phyloP scores from a whole-genome alignment of 495 filamentous ascomycete genomes.

The Neurospora sp. region DNA sequence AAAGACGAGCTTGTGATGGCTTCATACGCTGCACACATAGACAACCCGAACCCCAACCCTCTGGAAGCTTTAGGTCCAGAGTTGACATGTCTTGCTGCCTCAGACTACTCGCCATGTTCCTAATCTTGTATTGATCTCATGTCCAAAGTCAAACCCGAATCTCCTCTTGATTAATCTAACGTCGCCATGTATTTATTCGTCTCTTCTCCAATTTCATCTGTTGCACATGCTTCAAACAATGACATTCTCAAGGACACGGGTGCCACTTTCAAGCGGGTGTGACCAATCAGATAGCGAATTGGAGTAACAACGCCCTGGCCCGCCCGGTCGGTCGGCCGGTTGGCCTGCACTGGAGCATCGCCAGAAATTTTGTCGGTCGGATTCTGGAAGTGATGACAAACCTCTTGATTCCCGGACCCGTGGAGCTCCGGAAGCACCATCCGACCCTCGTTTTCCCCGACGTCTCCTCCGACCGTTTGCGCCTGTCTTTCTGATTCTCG shows the following conservation, averaged over 20 bases:
- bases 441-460: slow-evolving; percentile 9
- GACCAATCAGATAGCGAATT: not conserved
- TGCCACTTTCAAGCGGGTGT: not conserved
- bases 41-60: not conserved
- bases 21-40: not conserved
- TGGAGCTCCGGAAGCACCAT: slow-evolving; percentile 5
- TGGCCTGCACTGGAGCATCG: slow-evolving; percentile 2
- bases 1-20: not conserved
- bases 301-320: not conserved
- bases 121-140: not conserved
- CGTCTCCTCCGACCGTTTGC: not conserved
- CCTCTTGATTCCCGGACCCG: slow-evolving; percentile 2
- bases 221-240: not conserved
- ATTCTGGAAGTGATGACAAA: slow-evolving; percentile 16
- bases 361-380: slow-evolving; percentile 18
- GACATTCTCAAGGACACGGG: not conserved
- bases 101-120: not conserved
- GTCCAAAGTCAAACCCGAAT: not conserved
- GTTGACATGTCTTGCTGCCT: not conserved
- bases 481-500: not conserved
- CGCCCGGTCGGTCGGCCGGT: not conserved
- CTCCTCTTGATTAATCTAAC: not conserved
- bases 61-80: not conserved
- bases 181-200: not conserved
- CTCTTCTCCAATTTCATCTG: not conserved